Percentiles rank a stretch among this genome's conserved stretches.
These are phyloP conservation scores for Schrenkiella parvula DNA, from an alignment of 345 rosid species.

Conservation along the genomic window DNA sequence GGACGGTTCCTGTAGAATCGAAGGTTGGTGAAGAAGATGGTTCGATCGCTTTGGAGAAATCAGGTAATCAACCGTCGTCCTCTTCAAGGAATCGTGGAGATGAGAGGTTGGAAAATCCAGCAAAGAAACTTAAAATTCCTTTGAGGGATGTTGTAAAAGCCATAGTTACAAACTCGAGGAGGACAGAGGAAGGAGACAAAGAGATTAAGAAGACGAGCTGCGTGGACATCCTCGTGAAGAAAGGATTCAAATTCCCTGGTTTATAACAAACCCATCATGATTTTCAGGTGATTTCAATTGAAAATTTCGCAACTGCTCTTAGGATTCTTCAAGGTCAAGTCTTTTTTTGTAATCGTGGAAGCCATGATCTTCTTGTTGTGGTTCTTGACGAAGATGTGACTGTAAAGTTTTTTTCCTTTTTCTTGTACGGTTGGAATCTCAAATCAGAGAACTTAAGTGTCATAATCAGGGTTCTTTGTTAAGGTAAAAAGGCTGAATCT, in stretches of 20 bases:
- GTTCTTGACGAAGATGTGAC: not conserved
- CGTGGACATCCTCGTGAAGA: conserved; percentile 5
- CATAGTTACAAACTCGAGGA: conserved; percentile 27
- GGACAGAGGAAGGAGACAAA: not conserved
- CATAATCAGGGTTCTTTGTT: not conserved
- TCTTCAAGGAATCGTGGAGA: not conserved
- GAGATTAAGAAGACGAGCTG: conserved; percentile 13
- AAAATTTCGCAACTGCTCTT: not conserved
- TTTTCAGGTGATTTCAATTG: not conserved
- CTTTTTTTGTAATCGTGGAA: not conserved
- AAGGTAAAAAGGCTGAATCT: not conserved
- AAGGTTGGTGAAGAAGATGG: not conserved
- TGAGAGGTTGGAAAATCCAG: not conserved
- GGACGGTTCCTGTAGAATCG: not conserved
- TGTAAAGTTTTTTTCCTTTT: not conserved
- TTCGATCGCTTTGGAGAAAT: not conserved
- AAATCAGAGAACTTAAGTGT: not conserved
- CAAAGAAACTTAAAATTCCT: conserved; percentile 20
- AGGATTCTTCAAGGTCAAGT: conserved; percentile 11
- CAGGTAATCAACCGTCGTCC: not conserved
- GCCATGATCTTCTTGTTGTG: not conserved
- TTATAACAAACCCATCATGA: not conserved
- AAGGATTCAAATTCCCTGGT: conserved; percentile 23
- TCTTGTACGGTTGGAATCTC: not conserved
- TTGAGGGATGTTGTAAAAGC: conserved; percentile 33